Evolutionary conservation across 805 yeast species (phyloP), one percentile per base, ranked within the genome.

Genomic region (Grigorovia humatica): DNA sequence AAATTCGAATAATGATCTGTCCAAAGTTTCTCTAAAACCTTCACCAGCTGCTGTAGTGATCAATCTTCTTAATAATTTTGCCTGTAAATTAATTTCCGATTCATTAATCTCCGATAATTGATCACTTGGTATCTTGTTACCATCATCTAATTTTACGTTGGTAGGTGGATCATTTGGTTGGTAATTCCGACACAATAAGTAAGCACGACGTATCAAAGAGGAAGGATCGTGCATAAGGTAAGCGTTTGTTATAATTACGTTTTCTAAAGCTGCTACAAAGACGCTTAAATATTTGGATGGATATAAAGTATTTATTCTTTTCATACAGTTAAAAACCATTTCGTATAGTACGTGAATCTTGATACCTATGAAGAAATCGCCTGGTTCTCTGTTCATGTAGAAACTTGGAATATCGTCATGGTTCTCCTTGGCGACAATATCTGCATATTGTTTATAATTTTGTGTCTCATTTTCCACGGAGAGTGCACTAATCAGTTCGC

Each of bases 241-340:
- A 6, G 68, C 62, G 55, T 80, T 79, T 9, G 64, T 55, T 38
- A 74, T 70, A 15, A 80, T 63, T 38, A 79, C 74, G 48, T 80
- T 80, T 49, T 83, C 67, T 41, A 82, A 64, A 0, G 88, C 74
- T 1, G 84, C 64, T 0, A 82, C 76, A 0, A 83, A 79, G 77
- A 87, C 83, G 1, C 84, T 75, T 47, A 90, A 69, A 61, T 86
- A 89, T 55, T 85, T 79, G 0, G 96, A 85, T 8, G 97, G 96
- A 61, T 83, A 81, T 18, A 79, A 64, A 0, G 95, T 85, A 42
- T 73, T 70, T 54, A 88, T 82, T 52, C 82, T 71, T 56, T 76
- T 78, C 59, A 86, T 63, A 44, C 82, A 77, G 44, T 80, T 72
- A 17, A 70, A 73, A 50, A 86, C 68, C 50, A 88, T 71, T 68